These are phyloP conservation scores for Phyllosticta citribraziliensis DNA, from an alignment of 2,329 filamentous ascomycete species.

Conservation along the genomic window DNA sequence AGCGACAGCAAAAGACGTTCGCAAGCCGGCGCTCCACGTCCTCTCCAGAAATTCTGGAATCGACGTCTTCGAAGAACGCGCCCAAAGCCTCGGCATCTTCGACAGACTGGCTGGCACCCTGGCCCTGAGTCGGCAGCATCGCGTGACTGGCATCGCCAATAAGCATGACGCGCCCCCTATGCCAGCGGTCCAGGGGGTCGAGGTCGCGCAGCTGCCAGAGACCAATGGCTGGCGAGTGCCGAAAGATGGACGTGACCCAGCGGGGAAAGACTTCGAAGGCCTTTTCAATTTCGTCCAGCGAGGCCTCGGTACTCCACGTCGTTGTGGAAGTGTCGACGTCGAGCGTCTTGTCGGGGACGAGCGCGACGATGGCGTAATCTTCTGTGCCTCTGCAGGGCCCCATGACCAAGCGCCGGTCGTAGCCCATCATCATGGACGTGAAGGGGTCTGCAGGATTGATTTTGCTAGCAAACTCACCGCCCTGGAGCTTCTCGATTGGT, in stretches of 20 bases:
- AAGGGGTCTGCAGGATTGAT: conserved; percentile 30
- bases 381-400: conserved; percentile 34
- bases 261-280: conserved; percentile 33
- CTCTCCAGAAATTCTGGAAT: conserved; percentile 7
- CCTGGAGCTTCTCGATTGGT: conserved; percentile 16
- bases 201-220: conserved; percentile 39
- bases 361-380: conserved; percentile 34
- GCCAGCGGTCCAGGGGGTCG: conserved; percentile 36
- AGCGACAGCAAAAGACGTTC: conserved; percentile 8
- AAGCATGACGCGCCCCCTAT: conserved; percentile 39
- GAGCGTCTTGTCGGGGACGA: conserved; percentile 37
- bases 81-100: conserved; percentile 43
- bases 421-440: conserved; percentile 39
- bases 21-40: conserved; percentile 3
- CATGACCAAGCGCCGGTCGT: conserved; percentile 36
- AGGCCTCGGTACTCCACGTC: conserved; percentile 33
- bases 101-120: conserved; percentile 46
- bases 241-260: conserved; percentile 30
- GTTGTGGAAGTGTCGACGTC: conserved; percentile 28
- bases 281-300: conserved; percentile 28
- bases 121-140: conserved; percentile 43
- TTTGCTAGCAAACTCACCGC: conserved; percentile 17
- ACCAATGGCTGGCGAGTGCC: conserved; percentile 24
- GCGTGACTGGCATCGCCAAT: conserved; percentile 51
- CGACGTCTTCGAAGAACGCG: conserved; percentile 4